Evolutionary conservation across 169 alveolate species (phyloP), one percentile per base, ranked within the genome.

Genomic region (Plasmodium fragile): DNA sequence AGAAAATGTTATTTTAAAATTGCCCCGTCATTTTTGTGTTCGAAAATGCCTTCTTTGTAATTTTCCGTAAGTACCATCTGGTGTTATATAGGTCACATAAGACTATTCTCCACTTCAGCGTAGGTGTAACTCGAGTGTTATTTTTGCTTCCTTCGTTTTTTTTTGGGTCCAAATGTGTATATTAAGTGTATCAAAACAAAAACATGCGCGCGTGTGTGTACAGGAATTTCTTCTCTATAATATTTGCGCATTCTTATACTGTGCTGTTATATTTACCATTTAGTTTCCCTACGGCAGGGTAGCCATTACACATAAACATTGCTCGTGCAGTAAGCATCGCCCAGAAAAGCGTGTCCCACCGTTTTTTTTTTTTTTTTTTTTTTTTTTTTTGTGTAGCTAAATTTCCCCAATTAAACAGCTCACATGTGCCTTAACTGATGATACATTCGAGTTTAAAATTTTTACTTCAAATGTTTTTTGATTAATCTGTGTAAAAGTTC

Each of bases 1-100:
- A 22, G 55, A 53, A 81, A 81, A 52, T 81, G 69, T 53, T n/a
- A 36, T 28, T 78, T 80, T 45, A 81, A 81, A 81, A 55, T 81
- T 4, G 13, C 71, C 32, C n/a, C 69, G 36, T 36, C 8, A 53
- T 30, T 81, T 45, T 41, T 53, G 13, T 52, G 65, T 41, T 81
- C 18, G 69, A 41, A 81, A 81, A 28, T 65, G 41, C 36, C 75
- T 53, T 25, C 41, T 52, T 81, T 43, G 25, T n/a, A 52, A 36
- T 52, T 53, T 53, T 81, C 73, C 78, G 2, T 52, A 81, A 25
- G 41, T 81, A 0, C 77, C 69, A 81, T 52, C 72, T 81, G 89
- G 13, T 5, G 69, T 81, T 81, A 55, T n/a, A 81, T 52, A 28
- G 28, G 36, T 10, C 53, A 81, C 36, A 25, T 41, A 53, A 55